Base-by-base conservation (phyloP, 305 asterid genomes). In the Plantago rigida region DNA sequence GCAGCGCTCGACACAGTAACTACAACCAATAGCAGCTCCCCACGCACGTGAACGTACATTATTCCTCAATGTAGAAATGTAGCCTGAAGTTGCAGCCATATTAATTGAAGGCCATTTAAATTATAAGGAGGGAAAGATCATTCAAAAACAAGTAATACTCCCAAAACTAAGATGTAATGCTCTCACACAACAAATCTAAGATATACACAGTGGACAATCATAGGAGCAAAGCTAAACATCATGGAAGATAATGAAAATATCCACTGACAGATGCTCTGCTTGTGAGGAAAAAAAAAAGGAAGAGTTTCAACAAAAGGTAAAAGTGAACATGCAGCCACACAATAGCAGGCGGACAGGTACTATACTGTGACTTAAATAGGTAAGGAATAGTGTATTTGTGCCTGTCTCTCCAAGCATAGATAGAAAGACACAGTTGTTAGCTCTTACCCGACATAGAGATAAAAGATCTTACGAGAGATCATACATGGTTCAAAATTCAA, bases 1-100 rank as follows among this genome's bases (percentile, higher is more conserved):
- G 76, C 99, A 93, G 57, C 81, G 85, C 78, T 93, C 97, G 2
- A 89, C 90, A 63, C 90, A 84, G 63, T 83, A 93, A 75, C 99
- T 93, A 84, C 97, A 93, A 62, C 83, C 94, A 69, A 84, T 82
- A 14, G 92, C 88, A 74, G 99, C 84, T 71, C 96, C 96, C 99
- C 97, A 93, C 19, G 97, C 87, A 42, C 97, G 96, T 3, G 99
- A 93, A 46, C 96, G 97, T 31, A 89, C 96, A 73, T 82, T 87
- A 81, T 93, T 93, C 74, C 99, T 85, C 78, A 89, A 72, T 39
- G 95, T 81, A 66, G 99, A 89, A 68, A 82, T 71, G 72, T 89
- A 93, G 72, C 96, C 99, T 92, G 59, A 46, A 69, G 62, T 63
- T 13, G 8, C 29, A 36, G 14, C 19, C 41, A 19, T 11, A 58